These are phyloP conservation scores for Aspergillus aculeatinus DNA, from an alignment of 2,329 filamentous ascomycete genomes.

Conservation along the genomic window DNA sequence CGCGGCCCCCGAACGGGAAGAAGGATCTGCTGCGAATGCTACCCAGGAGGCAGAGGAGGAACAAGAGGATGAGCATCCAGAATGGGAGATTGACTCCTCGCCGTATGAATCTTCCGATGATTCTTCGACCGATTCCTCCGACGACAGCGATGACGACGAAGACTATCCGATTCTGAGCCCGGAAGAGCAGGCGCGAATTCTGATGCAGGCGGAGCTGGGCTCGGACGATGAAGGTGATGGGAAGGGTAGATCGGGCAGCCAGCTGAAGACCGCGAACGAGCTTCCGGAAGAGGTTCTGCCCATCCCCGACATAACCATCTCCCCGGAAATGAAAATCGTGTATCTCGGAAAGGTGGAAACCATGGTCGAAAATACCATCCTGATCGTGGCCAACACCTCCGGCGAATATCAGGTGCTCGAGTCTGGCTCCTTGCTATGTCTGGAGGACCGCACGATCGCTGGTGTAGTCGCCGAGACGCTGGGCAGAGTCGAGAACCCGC, in stretches of 20 bases:
- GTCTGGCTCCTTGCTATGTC: constrained; percentile 77
- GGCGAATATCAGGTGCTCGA: constrained; percentile 86
- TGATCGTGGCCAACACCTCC: constrained; percentile 75
- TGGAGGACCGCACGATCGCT: constrained; percentile 70
- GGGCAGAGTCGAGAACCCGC: constrained; percentile 78
- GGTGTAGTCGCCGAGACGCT: constrained; percentile 83
- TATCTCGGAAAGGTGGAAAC: constrained; percentile 73
- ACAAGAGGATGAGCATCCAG: constrained; percentile 58
- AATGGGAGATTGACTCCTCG: constrained; percentile 82
- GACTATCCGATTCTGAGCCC: constrained; percentile 73
- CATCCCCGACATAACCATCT: constrained; percentile 77
- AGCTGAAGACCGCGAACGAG: constrained; percentile 82
- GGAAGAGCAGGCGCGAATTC: constrained; percentile 77
- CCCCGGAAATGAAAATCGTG: constrained; percentile 71
- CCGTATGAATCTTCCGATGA: constrained; percentile 66
- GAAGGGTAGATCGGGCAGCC: constrained; percentile 46
- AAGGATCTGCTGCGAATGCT: constrained; percentile 9
- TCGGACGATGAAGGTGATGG: constrained; percentile 73
- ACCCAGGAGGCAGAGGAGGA: constrained; percentile 25
- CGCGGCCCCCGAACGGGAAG: constrained; percentile 8
- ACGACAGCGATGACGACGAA: constrained; percentile 53
- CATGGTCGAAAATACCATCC: constrained; percentile 72
- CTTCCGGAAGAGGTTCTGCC: constrained; percentile 60
- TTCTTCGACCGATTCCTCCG: constrained; percentile 63
- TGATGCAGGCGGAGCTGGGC: constrained; percentile 79